These are phyloP conservation scores for Mycena olivaceomarginata DNA, from an alignment of 768 basidiomycete genomes.

Conservation along the genomic window DNA sequence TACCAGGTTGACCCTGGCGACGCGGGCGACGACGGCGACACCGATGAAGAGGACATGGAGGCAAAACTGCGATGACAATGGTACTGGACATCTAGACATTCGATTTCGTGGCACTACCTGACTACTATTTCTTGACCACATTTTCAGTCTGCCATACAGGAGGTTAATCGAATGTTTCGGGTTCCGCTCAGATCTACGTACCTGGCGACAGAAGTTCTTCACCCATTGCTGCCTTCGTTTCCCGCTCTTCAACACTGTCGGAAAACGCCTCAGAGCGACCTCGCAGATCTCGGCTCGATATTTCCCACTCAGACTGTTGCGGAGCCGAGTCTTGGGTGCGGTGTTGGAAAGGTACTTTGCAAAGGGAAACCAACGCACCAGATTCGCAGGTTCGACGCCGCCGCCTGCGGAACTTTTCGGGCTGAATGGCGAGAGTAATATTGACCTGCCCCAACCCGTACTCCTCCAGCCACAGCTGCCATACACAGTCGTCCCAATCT, in stretches of 20 bases:
- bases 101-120: background rate
- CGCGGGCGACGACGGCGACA: slow-evolving; percentile 55
- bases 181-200: slow-evolving; percentile 42
- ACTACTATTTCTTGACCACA: slow-evolving; percentile 24
- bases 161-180: slow-evolving; percentile 7
- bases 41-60: slow-evolving; percentile 79
- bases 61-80: slow-evolving; percentile 53
- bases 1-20: slow-evolving; percentile 69
- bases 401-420: slow-evolving; percentile 3
- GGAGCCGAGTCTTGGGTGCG: slow-evolving; percentile 59
- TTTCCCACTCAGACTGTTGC: slow-evolving; percentile 66
- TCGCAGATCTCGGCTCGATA: slow-evolving; percentile 75
- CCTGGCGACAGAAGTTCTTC: slow-evolving; percentile 74
- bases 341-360: background rate
- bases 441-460: slow-evolving; percentile 57
- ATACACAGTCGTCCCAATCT: slow-evolving; percentile 81
- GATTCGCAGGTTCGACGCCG: background rate
- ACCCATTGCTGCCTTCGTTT: slow-evolving; percentile 72
- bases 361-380: slow-evolving; percentile 28
- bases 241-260: slow-evolving; percentile 54
- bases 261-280: slow-evolving; percentile 64
- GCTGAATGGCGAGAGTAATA: slow-evolving; percentile 25
- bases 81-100: background rate
- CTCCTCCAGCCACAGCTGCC: slow-evolving; percentile 77
- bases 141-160: slow-evolving; percentile 29